Evolutionary conservation across 768 basidiomycete species (phyloP), one percentile per base, ranked within the genome.

Genomic region (Myochromella boudieri): DNA sequence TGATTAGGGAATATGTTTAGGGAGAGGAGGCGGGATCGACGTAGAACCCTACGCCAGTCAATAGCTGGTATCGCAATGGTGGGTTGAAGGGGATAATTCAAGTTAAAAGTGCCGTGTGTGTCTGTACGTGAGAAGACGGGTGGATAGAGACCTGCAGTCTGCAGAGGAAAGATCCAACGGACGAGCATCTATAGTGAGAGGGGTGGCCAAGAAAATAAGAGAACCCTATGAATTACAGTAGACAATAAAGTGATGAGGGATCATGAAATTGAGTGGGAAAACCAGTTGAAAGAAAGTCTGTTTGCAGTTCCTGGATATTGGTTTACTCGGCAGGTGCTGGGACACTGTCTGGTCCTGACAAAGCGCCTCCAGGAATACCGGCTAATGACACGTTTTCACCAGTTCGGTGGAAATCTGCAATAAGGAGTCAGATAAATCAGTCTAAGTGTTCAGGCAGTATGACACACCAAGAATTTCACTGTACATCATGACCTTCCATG

Each of bases 401-500:
- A 32, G 87, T 84, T 68, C 89, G 86, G 59, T 91, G 88, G 77
- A 90, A 91, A 60, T 90, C 88, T 91, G 45, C 32, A 28, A 33
- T 12, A 34, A 14, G 15, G 38, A 27, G 11, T n/a, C n/a, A n/a
- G n/a, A n/a, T n/a, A n/a, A n/a, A n/a, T n/a, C n/a, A n/a, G n/a
- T n/a, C n/a, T n/a, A n/a, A n/a, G n/a, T n/a, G n/a, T n/a, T n/a
- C n/a, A n/a, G n/a, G n/a, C n/a, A n/a, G n/a, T n/a, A n/a, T n/a
- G n/a, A n/a, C n/a, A n/a, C n/a, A 93, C 94, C 93, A 10, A 97
- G 75, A 54, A 97, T 98, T 69, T 99, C 95, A 59, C 86, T 89
- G 75, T 98, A 98, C 95, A 99, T 99, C 97, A 99, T 99, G 62
- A 97, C 95, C 71, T 97, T 98, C 97, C 97, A 99, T 1, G 92